Evolutionary conservation across 2,329 filamentous ascomycete genomes (phyloP), one percentile per base, ranked within the genome.

Genomic region (Aspergillus neotritici): DNA sequence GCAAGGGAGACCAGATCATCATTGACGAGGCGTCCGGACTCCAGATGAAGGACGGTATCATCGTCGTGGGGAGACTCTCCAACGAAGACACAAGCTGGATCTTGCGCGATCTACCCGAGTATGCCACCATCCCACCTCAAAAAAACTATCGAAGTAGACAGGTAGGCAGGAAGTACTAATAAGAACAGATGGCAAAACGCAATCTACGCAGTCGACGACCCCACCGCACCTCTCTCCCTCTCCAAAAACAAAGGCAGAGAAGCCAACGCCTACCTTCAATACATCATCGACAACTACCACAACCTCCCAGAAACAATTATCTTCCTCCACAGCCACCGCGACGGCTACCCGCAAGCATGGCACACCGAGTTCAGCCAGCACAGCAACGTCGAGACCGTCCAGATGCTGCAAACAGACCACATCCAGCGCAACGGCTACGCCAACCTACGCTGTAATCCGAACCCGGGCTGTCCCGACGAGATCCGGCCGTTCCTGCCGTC

Each of bases 311-410:
- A 77, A 43, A 72, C 75, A 4, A 63, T 72, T 42, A 64, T 78
- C 46, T 80, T 80, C 63, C 68, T 76, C 50, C 77, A 80, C 46
- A 72, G 75, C 12, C 75, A 83, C 49, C 74, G 77, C 34, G 65
- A 59, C 40, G 54, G 56, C 41, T 51, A 32, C 16, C 53, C 52
- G 12, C 37, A 47, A 39, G 65, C 72, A 16, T 78, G 75, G 74
- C 77, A 80, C 54, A 78, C 77, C 51, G 76, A 79, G 47, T 71
- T 74, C 51, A 66, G 67, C 13, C 67, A 74, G 47, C 72, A 77
- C 63, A 75, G 78, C 56, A 73, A 71, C 11, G 67, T 78, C 5
- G 62, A 69, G 1, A 65, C 72, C 1, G 66, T 80, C 17, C 67
- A 65, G 38, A 63, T 64, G 31, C 67, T 81, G 25, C 70, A 71